These are phyloP conservation scores for Dipteronia sinensis DNA, from an alignment of 345 rosid species.

Conservation along the genomic window DNA sequence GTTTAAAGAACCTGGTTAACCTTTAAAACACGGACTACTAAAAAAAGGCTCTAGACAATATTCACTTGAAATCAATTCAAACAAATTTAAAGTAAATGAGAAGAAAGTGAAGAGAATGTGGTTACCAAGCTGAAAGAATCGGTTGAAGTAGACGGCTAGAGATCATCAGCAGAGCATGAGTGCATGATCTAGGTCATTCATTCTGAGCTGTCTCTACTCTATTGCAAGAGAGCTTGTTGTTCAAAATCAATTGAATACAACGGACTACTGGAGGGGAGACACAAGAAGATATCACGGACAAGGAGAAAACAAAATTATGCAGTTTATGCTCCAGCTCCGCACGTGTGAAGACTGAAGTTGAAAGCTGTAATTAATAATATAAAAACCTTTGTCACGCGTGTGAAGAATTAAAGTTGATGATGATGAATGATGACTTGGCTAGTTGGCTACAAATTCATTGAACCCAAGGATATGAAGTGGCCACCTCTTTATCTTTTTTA, in stretches of 20 bases:
- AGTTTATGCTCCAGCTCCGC: not conserved
- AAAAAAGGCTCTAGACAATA: not conserved
- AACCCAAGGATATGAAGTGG: not conserved
- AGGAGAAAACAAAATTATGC: not conserved
- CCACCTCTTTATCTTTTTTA: not conserved
- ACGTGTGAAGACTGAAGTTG: conserved; percentile 16
- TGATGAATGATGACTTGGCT: not conserved
- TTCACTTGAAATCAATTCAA: not conserved
- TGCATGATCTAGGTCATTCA: conserved; percentile 24
- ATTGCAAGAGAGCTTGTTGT: too few species aligned
- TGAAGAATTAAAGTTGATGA: not conserved
- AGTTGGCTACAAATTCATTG: not conserved
- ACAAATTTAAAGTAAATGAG: not conserved
- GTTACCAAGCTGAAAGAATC: conserved; percentile 24
- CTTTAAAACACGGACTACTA: not conserved
- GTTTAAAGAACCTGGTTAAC: not conserved
- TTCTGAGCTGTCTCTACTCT: not conserved
- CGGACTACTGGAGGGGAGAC: not conserved
- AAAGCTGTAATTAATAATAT: not conserved
- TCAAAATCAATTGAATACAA: too few species aligned
- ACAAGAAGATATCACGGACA: not conserved
- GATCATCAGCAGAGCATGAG: conserved; percentile 22
- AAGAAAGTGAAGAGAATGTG: not conserved
- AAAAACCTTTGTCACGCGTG: not conserved
- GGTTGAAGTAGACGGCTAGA: conserved; percentile 11